Conservation (phyloP, 441 rosid genomes). For the Macaranga tanarius region DNA sequence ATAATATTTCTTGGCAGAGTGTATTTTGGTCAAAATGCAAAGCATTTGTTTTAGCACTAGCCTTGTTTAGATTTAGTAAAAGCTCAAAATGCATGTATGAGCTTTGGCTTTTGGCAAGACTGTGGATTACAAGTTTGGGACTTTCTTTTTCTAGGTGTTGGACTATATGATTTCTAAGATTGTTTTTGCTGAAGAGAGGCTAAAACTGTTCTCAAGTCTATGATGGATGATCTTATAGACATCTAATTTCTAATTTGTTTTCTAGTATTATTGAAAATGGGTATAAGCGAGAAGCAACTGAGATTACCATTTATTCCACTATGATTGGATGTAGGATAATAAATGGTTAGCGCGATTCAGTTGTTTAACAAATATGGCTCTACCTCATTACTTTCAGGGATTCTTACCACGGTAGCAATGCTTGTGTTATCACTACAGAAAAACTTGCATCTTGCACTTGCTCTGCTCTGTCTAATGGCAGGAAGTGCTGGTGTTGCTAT, state of each 20-base stretch:
- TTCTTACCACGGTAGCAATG: conserved; percentile 49
- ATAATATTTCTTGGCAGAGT: not conserved
- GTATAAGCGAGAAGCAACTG: not conserved
- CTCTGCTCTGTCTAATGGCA: conserved; percentile 48
- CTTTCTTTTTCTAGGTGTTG: not conserved
- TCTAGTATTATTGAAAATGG: not conserved
- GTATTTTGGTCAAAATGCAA: not conserved
- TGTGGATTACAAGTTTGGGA: not conserved
- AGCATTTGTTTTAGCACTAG: not conserved
- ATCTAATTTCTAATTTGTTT: not conserved
- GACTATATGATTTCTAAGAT: too few species aligned
- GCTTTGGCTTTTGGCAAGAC: not conserved
- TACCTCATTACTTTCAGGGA: conserved; percentile 39
- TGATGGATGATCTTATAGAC: not conserved
- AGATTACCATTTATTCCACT: not conserved
- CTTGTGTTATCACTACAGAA: conserved; percentile 47
- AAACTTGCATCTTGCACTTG: conserved; percentile 49
- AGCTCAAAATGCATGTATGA: not conserved
- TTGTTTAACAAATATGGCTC: not conserved
- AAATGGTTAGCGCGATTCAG: not conserved
- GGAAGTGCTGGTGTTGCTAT: conserved; percentile 65
- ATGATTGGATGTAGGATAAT: not conserved
- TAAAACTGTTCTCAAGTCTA: not conserved
- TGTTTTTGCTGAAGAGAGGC: not conserved
- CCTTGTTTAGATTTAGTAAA: not conserved